Percentiles rank a stretch among this genome's conserved stretches.
phyloP scores from a whole-genome alignment of 2,329 filamentous ascomycete species.

The Hirsutella minnesotensis region DNA sequence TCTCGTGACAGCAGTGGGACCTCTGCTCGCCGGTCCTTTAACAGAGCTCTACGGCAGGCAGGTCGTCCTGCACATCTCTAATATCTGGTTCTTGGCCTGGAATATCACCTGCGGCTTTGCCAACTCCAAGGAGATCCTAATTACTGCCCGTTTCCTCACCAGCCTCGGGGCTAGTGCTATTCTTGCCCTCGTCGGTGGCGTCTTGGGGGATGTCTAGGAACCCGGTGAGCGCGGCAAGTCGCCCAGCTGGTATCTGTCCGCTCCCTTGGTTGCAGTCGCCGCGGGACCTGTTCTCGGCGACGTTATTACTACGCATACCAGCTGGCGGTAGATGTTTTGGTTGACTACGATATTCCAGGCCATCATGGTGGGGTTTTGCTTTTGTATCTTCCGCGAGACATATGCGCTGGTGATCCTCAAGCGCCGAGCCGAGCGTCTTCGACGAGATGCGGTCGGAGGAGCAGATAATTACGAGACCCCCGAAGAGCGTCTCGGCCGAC shows the following conservation, averaged over 20 bases:
- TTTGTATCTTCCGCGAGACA: conserved; percentile 24
- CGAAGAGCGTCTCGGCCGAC: conserved; percentile 23
- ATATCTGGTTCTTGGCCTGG: conserved; percentile 37
- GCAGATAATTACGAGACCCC: conserved; percentile 17
- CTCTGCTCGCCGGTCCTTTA: conserved; percentile 28
- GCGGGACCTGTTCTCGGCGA: conserved; percentile 28
- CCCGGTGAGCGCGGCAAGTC: conserved; percentile 32
- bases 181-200: conserved; percentile 32
- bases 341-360: conserved; percentile 28
- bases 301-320: conserved; percentile 21
- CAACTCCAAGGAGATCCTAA: conserved; percentile 24
- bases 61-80: conserved; percentile 28
- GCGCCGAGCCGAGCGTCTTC: conserved; percentile 18
- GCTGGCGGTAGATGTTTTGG: conserved; percentile 36
- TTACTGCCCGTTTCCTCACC: conserved; percentile 32
- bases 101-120: conserved; percentile 33
- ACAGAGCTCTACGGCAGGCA: conserved; percentile 37
- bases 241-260: conserved; percentile 22
- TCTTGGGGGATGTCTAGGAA: conserved; percentile 33
- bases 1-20: conserved; percentile 30
- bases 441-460: conserved; percentile 17
- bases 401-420: conserved; percentile 23
- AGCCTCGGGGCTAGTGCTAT: conserved; percentile 35
- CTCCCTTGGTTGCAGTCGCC: conserved; percentile 26
- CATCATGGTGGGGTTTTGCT: conserved; percentile 19